phyloP scores from a whole-genome alignment of 2,329 filamentous ascomycete species.

The Aspergillus niger region DNA sequence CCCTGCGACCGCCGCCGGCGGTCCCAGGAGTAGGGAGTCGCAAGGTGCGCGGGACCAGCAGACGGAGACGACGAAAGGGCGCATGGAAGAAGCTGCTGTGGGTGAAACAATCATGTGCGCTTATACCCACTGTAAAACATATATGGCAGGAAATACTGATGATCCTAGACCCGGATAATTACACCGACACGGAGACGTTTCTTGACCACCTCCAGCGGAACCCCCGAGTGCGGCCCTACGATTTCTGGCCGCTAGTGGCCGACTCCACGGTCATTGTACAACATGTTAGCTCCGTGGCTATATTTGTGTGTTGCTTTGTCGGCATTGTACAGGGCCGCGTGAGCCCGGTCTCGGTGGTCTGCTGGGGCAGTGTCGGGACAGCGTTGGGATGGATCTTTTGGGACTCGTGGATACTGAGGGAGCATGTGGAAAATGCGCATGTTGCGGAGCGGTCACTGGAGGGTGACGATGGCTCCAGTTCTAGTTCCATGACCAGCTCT shows the following conservation, averaged over 20 bases:
- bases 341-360: constrained; percentile 85
- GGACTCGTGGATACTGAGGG: constrained; percentile 84
- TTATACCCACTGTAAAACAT: neutral
- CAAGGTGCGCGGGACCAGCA: constrained; percentile 58
- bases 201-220: constrained; percentile 95
- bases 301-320: constrained; percentile 92
- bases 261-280: constrained; percentile 97
- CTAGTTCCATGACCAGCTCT: constrained; percentile 40
- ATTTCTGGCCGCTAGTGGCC: constrained; percentile 95
- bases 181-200: constrained; percentile 95
- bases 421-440: constrained; percentile 52
- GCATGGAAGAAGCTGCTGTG: constrained; percentile 95
- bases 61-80: constrained; percentile 68
- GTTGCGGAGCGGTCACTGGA: constrained; percentile 31
- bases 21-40: constrained; percentile 39
- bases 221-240: constrained; percentile 88
- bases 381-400: constrained; percentile 86
- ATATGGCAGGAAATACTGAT: constrained; percentile 1
- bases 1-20: constrained; percentile 44
- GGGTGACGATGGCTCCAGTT: constrained; percentile 45
- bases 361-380: constrained; percentile 79
- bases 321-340: constrained; percentile 84
- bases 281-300: constrained; percentile 90
- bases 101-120: constrained; percentile 91
- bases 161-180: constrained; percentile 85